A percentile compares a stretch with the other conserved stretches of the same genome.
These are phyloP conservation scores for Colletotrichum ledebouriae DNA, from an alignment of 2,329 filamentous ascomycete species.

Conservation along the genomic window DNA sequence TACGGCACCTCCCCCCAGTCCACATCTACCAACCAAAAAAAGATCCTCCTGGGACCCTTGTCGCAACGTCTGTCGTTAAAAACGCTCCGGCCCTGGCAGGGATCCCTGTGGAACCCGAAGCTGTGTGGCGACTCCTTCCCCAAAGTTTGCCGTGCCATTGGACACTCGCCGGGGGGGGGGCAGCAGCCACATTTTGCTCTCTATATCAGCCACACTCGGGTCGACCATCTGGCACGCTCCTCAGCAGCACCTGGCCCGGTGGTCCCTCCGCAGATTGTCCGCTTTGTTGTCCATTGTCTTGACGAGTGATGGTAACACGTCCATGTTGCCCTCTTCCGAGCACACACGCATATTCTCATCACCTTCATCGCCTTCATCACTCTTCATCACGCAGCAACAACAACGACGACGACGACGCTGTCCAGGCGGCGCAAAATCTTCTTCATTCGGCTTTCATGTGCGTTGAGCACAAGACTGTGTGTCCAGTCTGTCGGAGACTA, in stretches of 20 bases:
- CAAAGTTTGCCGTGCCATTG: constrained; percentile 15
- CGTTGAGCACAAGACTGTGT: constrained; percentile 68
- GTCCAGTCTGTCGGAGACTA: constrained; percentile 71
- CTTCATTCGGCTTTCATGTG: constrained; percentile 65
- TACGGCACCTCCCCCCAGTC: constrained; percentile 15
- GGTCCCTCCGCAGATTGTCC: constrained; percentile 28
- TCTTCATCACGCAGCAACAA: constrained; percentile 9
- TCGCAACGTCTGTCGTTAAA: constrained; percentile 35
- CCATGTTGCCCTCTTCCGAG: constrained; percentile 40
- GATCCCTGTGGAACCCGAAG: constrained; percentile 31
- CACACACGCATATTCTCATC: constrained; percentile 5
- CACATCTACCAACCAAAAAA: constrained; percentile 31
- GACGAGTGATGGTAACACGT: constrained; percentile 16
- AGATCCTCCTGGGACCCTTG: constrained; percentile 29
- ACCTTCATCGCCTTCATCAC: not conserved
- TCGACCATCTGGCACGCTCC: constrained; percentile 21
- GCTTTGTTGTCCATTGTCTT: constrained; percentile 16
- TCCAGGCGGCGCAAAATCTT: constrained; percentile 13
- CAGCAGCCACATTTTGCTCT: constrained; percentile 42
- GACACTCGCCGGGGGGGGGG: constrained; percentile 29
- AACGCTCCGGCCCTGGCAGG: constrained; percentile 39
- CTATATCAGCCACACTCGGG: constrained; percentile 43
- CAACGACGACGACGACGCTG: constrained; percentile 2
- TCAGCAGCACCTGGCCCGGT: constrained; percentile 21
- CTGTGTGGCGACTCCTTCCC: constrained; percentile 31